These are phyloP conservation scores for Geotrichum macrosporum DNA, from an alignment of 1,139 yeast genomes.

Conservation along the genomic window DNA sequence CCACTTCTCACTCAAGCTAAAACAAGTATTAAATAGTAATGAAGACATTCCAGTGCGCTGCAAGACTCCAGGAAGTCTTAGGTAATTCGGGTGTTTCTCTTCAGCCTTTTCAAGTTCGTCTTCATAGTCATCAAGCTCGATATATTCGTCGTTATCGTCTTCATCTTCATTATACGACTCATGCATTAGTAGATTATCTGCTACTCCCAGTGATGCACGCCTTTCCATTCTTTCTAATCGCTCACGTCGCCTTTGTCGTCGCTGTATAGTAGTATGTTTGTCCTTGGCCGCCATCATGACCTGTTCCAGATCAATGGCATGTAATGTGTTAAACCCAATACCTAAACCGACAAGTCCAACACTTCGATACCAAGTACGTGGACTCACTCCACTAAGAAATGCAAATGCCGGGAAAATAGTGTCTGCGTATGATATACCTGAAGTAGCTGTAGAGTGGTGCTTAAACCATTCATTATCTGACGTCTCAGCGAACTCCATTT, in stretches of 20 bases:
- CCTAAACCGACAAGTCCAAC: slow-evolving; percentile 38
- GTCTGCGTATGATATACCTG: slow-evolving; percentile 36
- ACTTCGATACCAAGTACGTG: slow-evolving; percentile 27
- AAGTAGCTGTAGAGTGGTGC: slow-evolving; percentile 31
- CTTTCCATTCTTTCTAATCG: slow-evolving; percentile 13
- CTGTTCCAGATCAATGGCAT: slow-evolving; percentile 15
- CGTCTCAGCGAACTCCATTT: slow-evolving; percentile 38
- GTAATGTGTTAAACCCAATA: slow-evolving; percentile 33
- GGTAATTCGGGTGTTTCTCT: slow-evolving; percentile 16
- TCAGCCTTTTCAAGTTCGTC: slow-evolving; percentile 14
- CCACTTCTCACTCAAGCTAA: slow-evolving; percentile 15
- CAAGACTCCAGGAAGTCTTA: slow-evolving; percentile 38
- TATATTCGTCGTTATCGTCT: slow-evolving; percentile 18
- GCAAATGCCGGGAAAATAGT: slow-evolving; percentile 40
- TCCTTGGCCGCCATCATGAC: slow-evolving; percentile 6
- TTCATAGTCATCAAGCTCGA: slow-evolving; percentile 4
- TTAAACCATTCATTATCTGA: slow-evolving; percentile 27
- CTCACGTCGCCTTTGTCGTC: slow-evolving; percentile 14
- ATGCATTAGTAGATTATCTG: slow-evolving; percentile 7
- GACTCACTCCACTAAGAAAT: slow-evolving; percentile 37
- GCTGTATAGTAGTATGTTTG: slow-evolving; percentile 11
- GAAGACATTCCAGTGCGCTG: slow-evolving; percentile 39
- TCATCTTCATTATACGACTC: slow-evolving; percentile 4
- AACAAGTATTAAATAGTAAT: slow-evolving; percentile 27
- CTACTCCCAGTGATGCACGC: slow-evolving; percentile 11